Evolutionary conservation across 2,329 filamentous ascomycete genomes (phyloP), one percentile per base, ranked within the genome.

Genomic region (Trichocomaceae sp.): DNA sequence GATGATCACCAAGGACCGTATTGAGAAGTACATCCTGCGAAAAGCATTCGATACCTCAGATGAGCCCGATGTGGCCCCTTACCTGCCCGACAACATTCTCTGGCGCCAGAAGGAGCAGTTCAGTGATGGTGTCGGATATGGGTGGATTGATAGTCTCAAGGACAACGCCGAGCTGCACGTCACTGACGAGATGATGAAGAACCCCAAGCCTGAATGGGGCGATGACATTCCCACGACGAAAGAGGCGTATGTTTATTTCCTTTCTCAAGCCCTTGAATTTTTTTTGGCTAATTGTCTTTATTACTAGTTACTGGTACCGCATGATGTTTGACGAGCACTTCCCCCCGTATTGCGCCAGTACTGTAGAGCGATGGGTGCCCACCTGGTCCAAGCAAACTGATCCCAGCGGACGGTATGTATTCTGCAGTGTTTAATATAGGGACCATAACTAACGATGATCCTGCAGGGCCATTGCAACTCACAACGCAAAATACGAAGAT

Each of bases 21-120:
- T 99, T 61, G 93, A 99, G 76, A 99, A 99, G 78, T 96, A 96
- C 80, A 95, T 99, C 62, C 80, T 99, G 62, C 88, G 93, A 69
- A 96, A 96, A 76, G 95, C 93, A 2, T 99, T 99, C 69, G 93
- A 99, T 75, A 96, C 90, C 29, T 83, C 82, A 47, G 90, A 92
- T 68, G 88, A 96, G 74, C 90, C 91, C 15, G 84, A 80, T 47
- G 82, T 80, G 48, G 76, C 87, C 63, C 85, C 93, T 9, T 99
- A 97, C 77, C 83, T 99, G n/a, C 93, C 95, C 7, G 86, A 96
- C 17, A 84, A 91, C 71, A 99, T 99, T 64, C 84, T 99, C 55
- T 99, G 90, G 88, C 83, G 95, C 70, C 95, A 99, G 76, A 99
- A 99, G 84, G 93, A 99, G 79, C 93, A 99, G 77, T 99, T 99